phyloP scores from a whole-genome alignment of 805 yeast species.

The Clavispora phyllophila region DNA sequence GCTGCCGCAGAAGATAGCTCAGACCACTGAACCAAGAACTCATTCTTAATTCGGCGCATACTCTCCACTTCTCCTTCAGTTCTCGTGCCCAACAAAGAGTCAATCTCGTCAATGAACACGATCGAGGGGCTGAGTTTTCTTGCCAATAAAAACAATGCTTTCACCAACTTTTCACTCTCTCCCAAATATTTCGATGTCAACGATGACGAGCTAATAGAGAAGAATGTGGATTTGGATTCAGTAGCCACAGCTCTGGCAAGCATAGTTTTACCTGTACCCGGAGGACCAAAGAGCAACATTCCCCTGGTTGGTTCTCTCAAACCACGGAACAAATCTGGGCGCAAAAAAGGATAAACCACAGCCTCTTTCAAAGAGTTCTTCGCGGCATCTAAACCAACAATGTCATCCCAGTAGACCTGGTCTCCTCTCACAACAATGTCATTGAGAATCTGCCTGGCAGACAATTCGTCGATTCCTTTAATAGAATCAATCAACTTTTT shows the following conservation, averaged over 20 bases:
- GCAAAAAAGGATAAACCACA: constrained; percentile 88
- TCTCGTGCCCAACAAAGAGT: constrained; percentile 78
- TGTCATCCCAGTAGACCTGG: constrained; percentile 90
- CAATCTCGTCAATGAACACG: constrained; percentile 94
- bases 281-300: constrained; percentile 95
- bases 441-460: constrained; percentile 80
- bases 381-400: constrained; percentile 88
- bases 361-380: constrained; percentile 88
- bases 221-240: constrained; percentile 89
- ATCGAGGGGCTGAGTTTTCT: constrained; percentile 85
- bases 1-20: constrained; percentile 82
- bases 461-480: constrained; percentile 69
- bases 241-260: constrained; percentile 95
- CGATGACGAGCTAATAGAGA: constrained; percentile 85
- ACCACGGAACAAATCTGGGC: constrained; percentile 91
- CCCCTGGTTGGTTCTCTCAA: constrained; percentile 92
- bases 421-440: constrained; percentile 89
- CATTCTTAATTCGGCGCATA: constrained; percentile 84
- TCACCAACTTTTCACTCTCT: constrained; percentile 88
- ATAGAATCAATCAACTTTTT: constrained; percentile 40
- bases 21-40: constrained; percentile 92
- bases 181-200: constrained; percentile 85
- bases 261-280: constrained; percentile 99
- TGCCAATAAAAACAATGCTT: constrained; percentile 83
- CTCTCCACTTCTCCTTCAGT: constrained; percentile 80